These are phyloP conservation scores for Penicillium goetzii DNA, from an alignment of 495 filamentous ascomycete species.

Conservation along the genomic window DNA sequence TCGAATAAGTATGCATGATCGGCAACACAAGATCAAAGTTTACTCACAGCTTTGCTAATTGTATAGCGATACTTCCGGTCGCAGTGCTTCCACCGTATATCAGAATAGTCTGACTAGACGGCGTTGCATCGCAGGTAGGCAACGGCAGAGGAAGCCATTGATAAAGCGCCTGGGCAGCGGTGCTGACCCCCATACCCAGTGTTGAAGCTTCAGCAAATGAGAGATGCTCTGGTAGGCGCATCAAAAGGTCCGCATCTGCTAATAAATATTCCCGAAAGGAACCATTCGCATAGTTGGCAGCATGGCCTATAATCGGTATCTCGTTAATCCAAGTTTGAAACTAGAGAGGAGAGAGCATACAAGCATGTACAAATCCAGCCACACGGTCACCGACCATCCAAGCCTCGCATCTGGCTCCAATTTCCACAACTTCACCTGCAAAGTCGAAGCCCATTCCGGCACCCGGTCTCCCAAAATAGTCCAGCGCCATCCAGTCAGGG, in stretches of 20 bases:
- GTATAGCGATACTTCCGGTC: background rate
- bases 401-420: background rate
- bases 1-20: background rate
- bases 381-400: background rate
- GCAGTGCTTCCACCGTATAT: background rate
- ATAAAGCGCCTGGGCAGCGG: background rate
- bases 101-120: background rate
- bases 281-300: background rate
- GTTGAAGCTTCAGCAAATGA: background rate
- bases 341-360: background rate
- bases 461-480: conserved; percentile 7
- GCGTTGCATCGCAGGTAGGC: background rate
- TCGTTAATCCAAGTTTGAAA: background rate
- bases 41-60: background rate
- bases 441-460: conserved; percentile 10
- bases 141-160: background rate
- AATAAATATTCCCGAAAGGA: background rate
- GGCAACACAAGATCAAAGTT: background rate
- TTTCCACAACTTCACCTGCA: conserved; percentile 10
- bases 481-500: conserved; percentile 7
- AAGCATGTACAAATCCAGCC: background rate
- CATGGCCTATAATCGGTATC: background rate
- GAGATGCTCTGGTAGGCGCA: background rate
- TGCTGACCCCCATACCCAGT: background rate
- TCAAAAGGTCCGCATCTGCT: background rate